Conservation (phyloP, 805 yeast genomes). For the Maudiozyma saulgeensis region DNA sequence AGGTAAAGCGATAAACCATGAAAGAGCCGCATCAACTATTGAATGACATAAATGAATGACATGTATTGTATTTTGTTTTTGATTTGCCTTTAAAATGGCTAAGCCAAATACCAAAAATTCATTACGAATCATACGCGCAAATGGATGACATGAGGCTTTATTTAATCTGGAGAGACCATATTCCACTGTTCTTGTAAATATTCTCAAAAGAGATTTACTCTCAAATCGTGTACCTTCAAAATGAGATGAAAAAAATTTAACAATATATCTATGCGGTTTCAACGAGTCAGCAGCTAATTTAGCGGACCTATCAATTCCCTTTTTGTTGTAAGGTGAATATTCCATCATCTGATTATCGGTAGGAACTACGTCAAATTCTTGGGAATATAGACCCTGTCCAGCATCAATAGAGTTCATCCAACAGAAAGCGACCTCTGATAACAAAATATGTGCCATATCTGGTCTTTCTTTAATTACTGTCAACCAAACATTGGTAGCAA, state of each 20-base stretch:
- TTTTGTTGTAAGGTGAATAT: constrained; percentile 74
- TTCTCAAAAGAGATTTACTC: constrained; percentile 56
- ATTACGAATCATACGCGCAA: constrained; percentile 63
- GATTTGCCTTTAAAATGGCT: constrained; percentile 51
- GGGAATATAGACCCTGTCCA: constrained; percentile 56
- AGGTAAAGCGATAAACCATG: constrained; percentile 64
- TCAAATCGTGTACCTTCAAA: constrained; percentile 72
- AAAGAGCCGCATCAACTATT: constrained; percentile 56
- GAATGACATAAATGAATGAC: constrained; percentile 34
- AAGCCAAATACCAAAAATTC: constrained; percentile 63
- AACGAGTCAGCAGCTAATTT: constrained; percentile 37
- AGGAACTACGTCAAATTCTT: constrained; percentile 40
- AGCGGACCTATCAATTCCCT: constrained; percentile 44
- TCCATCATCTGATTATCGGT: constrained; percentile 74
- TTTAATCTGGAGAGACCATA: constrained; percentile 44
- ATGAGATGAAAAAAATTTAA: constrained; percentile 60
- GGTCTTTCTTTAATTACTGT: constrained; percentile 62
- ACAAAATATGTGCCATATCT: constrained; percentile 44
- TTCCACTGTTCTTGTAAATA: constrained; percentile 53
- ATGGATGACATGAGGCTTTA: constrained; percentile 72
- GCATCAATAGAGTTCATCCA: constrained; percentile 61
- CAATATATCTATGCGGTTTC: constrained; percentile 62
- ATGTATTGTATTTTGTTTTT: constrained; percentile 38
- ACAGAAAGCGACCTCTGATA: constrained; percentile 57
- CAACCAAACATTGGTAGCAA: constrained; percentile 73